Evolutionary conservation across 1,284 basidiomycete species (phyloP), one percentile per base, ranked within the genome.

Genomic region (Laetiporus sulphureus): DNA sequence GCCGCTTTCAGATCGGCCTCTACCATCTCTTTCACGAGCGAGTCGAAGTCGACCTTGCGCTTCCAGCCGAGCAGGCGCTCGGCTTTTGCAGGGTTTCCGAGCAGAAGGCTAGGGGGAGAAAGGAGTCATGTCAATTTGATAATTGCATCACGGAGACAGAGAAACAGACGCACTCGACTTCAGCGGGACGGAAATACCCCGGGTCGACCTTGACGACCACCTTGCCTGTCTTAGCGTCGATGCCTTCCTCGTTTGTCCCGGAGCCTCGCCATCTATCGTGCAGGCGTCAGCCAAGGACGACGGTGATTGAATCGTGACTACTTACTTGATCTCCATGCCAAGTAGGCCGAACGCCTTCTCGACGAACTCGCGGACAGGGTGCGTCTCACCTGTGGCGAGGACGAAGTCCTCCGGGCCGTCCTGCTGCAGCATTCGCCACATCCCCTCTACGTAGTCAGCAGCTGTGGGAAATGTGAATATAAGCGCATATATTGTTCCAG

Each of bases 391-490:
- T 1, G 89, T 94, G 0, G 91, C 91, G 32, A 95, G 83, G 27
- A 95, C 91, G 57, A 88, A 95, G 65, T 95, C 91, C 16, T 90
- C 79, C 1, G 91, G 70, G 20, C 54, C 52, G 6, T 79, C 72
- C 61, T 93, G 91, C 63, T 95, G 91, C 21, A 95, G 77, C 78
- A 95, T 92, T 55, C 76, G 73, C 91, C 91, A 95, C 92, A 95
- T 94, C 32, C 91, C 91, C 65, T 93, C 91, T 10, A 91, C 83
- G 56, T 91, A 92, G 60, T 92, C 90, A 49, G 77, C 79, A 38
- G 88, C 88, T 88, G 47, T 20, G 34, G n/a, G 8, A 11, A 41
- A 11, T n/a, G 18, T 12, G 13, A 30, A 12, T 2, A 13, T 25
- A 10, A 39, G 32, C 11, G 10, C 6, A 13, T 15, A n/a, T 13